These are phyloP conservation scores for Globisporangium sylvaticum DNA, from an alignment of 352 stramenopile genomes.

Conservation along the genomic window DNA sequence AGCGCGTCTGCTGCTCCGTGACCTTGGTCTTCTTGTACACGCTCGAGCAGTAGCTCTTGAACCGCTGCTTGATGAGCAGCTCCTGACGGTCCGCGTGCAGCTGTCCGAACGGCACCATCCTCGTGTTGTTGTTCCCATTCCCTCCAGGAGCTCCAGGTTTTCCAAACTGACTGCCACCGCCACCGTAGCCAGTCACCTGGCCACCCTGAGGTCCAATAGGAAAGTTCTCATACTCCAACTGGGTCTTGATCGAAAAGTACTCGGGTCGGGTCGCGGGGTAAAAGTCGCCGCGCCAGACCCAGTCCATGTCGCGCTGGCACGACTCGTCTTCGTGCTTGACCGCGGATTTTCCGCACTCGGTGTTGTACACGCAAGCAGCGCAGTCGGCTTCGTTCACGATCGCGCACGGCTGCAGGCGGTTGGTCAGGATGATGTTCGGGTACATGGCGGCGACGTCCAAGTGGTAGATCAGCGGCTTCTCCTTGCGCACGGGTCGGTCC, in stretches of 20 bases:
- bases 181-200: not conserved
- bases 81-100: conserved; percentile 56
- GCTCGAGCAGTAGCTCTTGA: conserved; percentile 95
- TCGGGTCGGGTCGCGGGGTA: conserved; percentile 92
- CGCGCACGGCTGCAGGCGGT: conserved; percentile 96
- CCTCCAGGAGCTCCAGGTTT: conserved; percentile 7
- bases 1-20: conserved; percentile 92
- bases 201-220: conserved; percentile 16
- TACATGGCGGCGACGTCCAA: conserved; percentile 99
- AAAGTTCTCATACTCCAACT: conserved; percentile 92
- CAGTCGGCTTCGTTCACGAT: conserved; percentile 96
- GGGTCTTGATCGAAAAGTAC: conserved; percentile 95
- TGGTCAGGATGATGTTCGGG: conserved; percentile 99
- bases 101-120: conserved; percentile 56
- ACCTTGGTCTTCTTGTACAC: conserved; percentile 98
- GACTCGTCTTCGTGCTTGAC: conserved; percentile 78
- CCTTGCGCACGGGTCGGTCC: conserved; percentile 88
- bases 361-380: conserved; percentile 94
- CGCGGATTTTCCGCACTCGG: conserved; percentile 58
- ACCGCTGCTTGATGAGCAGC: conserved; percentile 65
- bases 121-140: conserved; percentile 13
- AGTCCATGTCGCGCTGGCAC: conserved; percentile 98
- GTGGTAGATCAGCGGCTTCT: conserved; percentile 97
- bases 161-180: conserved; percentile 14
- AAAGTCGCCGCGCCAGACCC: conserved; percentile 98